A percentile compares a stretch with the other conserved stretches of the same genome.
Conservation (phyloP, 148 eudicot genomes). For the Rhododendron williamsianum region DNA sequence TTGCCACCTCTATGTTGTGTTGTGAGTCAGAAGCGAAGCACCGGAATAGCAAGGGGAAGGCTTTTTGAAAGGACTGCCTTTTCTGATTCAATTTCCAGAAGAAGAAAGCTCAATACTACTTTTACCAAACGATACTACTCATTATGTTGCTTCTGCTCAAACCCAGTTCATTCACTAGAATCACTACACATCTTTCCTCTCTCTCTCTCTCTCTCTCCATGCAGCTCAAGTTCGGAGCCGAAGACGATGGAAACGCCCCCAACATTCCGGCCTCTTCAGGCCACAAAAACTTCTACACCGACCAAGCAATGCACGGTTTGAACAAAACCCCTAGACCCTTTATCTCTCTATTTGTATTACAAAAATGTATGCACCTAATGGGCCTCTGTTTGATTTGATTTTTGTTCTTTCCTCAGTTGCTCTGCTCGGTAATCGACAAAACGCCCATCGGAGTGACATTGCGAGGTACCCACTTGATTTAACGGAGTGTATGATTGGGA, state of each 20-base stretch:
- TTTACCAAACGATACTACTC: not conserved
- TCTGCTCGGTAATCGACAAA: not conserved
- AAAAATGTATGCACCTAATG: not conserved
- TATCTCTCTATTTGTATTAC: not conserved
- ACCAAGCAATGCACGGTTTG: not conserved
- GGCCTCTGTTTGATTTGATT: not conserved
- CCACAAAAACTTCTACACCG: not conserved
- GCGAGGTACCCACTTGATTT: not conserved
- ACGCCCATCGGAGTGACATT: not conserved
- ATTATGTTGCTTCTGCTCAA: not conserved
- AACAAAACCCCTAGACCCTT: not conserved
- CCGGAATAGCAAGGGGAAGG: too few species aligned
- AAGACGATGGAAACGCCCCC: not conserved
- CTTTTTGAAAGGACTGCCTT: too few species aligned
- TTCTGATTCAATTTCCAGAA: too few species aligned
- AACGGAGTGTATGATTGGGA: not conserved
- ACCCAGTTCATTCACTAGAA: not conserved
- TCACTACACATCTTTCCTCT: not conserved
- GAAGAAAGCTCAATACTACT: not conserved
- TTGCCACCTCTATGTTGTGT: not conserved
- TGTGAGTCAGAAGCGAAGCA: too few species aligned
- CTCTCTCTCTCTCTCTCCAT: not conserved
- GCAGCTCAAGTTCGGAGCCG: not conserved
- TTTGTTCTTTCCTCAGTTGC: not conserved
- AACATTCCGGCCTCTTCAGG: not conserved